Evolutionary conservation across 2,329 filamentous ascomycete species (phyloP).

Genomic region (Colletotrichum tofieldiae): DNA sequence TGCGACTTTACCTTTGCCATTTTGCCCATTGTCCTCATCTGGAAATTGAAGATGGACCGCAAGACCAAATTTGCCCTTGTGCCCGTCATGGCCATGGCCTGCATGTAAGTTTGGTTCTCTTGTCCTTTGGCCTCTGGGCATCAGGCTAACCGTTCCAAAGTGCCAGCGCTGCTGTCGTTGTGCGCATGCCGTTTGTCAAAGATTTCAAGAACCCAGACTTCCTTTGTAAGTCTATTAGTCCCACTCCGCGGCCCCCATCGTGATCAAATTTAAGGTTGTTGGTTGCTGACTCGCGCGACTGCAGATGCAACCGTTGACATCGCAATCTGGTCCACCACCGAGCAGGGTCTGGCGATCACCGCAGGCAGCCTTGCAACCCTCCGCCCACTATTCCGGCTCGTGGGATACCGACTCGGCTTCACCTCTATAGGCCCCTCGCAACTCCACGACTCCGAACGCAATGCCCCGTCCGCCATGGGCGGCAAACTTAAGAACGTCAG

Average conservation of each 20-base stretch:
- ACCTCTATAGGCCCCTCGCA: constrained; percentile 37
- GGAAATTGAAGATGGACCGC: constrained; percentile 68
- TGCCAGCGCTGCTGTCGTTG: constrained; percentile 61
- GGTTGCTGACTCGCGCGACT: constrained; percentile 24
- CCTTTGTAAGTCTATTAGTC: constrained; percentile 53
- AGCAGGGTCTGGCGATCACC: constrained; percentile 64
- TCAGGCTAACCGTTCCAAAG: constrained; percentile 46
- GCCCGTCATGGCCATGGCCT: constrained; percentile 70
- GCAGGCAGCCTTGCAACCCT: constrained; percentile 64
- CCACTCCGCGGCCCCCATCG: neutral
- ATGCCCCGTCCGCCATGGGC: constrained; percentile 33
- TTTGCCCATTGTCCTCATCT: constrained; percentile 70
- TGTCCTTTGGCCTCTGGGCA: neutral
- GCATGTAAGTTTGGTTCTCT: constrained; percentile 55
- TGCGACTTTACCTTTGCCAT: constrained; percentile 69
- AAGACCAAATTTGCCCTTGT: constrained; percentile 68
- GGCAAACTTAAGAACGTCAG: constrained; percentile 27
- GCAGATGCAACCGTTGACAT: constrained; percentile 59
- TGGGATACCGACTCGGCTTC: constrained; percentile 53
- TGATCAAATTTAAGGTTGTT: constrained; percentile 11
- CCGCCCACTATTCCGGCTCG: constrained; percentile 59
- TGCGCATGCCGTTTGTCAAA: constrained; percentile 58
- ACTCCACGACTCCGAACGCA: constrained; percentile 26
- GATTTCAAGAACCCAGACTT: constrained; percentile 60
- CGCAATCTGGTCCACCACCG: constrained; percentile 66